Evolutionary conservation across 345 rosid genomes (phyloP), one percentile per base, ranked within the genome.

Genomic region (Eucalyptus erythrocorys): DNA sequence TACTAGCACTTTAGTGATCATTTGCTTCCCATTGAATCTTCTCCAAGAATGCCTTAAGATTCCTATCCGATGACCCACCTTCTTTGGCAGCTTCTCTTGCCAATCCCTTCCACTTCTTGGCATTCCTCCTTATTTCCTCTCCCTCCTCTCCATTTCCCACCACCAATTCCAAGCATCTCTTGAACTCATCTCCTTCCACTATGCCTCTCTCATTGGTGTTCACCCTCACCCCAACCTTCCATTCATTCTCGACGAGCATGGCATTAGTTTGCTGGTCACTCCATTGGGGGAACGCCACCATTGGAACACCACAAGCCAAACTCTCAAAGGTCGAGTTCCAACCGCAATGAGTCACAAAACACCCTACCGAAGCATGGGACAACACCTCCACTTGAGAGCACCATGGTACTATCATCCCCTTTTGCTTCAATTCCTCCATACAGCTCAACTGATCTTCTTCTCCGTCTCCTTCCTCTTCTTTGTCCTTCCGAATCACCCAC

Each of bases 261-360:
- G 96, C 93, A 21, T 94, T 95, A 13, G 97, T 95, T 86, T 57
- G 87, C 89, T 96, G 97, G 89, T 95, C 97, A 0, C 66, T 45
- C 92, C 93, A 92, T n/a, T 94, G 99, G 1, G 97, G 97, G 81
- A 95, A 94, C 21, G 97, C 98, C 88, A 95, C 97, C 45, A 93
- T 91, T 3, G 95, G 96, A 61, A 94, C 93, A 45, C 97, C 96
- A 0, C 64, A 87, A 2, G 86, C 93, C 84, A 96, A 85, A 87
- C 95, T 94, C 92, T 96, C 99, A 27, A 94, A 5, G 4, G 95
- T 94, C 6, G 99, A 94, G 91, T 94, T 96, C 98, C 99, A 96
- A 17, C 97, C 97, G 26, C 97, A 93, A 87, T 96, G 97, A 6
- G 94, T 91, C 86, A 96, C 89, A 42, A 94, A 96, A 80, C 97